phyloP scores from a whole-genome alignment of 352 stramenopile species.

The Phytophthora hybrid region DNA sequence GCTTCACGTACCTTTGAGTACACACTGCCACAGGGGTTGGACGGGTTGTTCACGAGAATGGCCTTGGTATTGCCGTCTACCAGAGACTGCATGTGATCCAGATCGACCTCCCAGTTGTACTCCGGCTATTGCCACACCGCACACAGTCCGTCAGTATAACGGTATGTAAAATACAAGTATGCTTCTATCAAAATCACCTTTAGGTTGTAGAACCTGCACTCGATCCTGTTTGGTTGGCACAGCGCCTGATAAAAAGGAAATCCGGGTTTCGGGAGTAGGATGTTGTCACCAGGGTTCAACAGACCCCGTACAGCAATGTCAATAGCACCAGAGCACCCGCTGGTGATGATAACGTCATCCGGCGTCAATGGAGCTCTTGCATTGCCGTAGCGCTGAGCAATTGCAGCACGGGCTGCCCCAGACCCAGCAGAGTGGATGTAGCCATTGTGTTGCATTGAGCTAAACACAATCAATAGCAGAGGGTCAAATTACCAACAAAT shows the following conservation, averaged over 20 bases:
- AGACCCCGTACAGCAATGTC: conserved; percentile 93
- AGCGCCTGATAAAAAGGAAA: conserved; percentile 97
- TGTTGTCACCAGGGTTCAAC: conserved; percentile 91
- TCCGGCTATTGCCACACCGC: conserved; percentile 48
- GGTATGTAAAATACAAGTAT: background rate
- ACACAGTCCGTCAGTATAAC: background rate
- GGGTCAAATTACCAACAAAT: background rate
- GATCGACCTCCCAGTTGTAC: conserved; percentile 93
- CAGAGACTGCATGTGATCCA: conserved; percentile 91
- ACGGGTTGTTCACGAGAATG: conserved; percentile 97
- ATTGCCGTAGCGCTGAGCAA: conserved; percentile 88
- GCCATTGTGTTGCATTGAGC: conserved; percentile 88
- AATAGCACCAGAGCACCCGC: conserved; percentile 94
- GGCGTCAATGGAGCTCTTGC: conserved; percentile 67
- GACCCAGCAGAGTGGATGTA: conserved; percentile 95
- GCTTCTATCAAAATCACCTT: conserved; percentile 14
- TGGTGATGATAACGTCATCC: conserved; percentile 95
- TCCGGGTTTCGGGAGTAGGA: conserved; percentile 94
- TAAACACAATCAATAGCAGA: conserved; percentile 18
- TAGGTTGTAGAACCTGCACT: conserved; percentile 93
- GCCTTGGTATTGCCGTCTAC: conserved; percentile 88
- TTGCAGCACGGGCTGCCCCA: conserved; percentile 83
- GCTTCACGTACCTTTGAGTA: conserved; percentile 79
- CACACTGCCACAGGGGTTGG: conserved; percentile 95
- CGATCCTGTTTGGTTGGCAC: conserved; percentile 91